Base-by-base conservation (phyloP, 768 basidiomycete species). In the Termitomyces heimii region DNA sequence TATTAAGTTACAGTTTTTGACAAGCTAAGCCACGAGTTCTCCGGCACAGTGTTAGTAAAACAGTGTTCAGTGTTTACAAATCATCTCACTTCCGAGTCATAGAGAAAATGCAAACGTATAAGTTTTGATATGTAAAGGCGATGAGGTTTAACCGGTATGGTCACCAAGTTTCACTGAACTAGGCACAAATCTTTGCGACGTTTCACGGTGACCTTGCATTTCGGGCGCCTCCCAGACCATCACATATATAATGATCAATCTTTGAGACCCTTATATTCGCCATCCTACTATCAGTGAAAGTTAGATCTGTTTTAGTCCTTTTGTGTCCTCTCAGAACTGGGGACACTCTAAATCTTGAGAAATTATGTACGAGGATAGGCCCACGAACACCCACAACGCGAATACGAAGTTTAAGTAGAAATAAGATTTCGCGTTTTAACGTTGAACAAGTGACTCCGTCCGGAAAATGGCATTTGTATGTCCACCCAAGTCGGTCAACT, bases 1-100 rank as follows among this genome's bases (percentile, higher is more conserved):
- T 52, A 46, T 29, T 42, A 44, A 37, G 53, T 49, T 54, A 59
- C 34, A 53, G 35, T 56, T 54, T 39, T 61, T 58, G 64, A 63
- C 60, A 43, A 47, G 31, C 40, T 47, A 53, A 52, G 14, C 55
- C 20, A 29, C 45, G 18, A 35, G 34, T 24, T 20, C 26, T 16
- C n/a, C 55, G 55, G 46, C 54, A 49, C 54, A 57, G 43, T 56
- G 3, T 35, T 49, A 46, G 55, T 46, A 58, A 60, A 54, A 52
- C 31, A n/a, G 24, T 32, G 18, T 24, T 31, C 5, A n/a, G 20
- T 22, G 39, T 43, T 44, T 48, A 37, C 13, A 42, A 48, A 49
- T 54, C 47, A 40, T 53, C 57, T 53, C 60, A 59, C 40, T 46
- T 56, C 35, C 24, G 50, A 39, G 35, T 39, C 50, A 39, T 18